A percentile compares a stretch with the other conserved stretches of the same genome.
These are phyloP conservation scores for Vaccinium vitisidaea DNA, from an alignment of 148 eudicot species.

Conservation along the genomic window DNA sequence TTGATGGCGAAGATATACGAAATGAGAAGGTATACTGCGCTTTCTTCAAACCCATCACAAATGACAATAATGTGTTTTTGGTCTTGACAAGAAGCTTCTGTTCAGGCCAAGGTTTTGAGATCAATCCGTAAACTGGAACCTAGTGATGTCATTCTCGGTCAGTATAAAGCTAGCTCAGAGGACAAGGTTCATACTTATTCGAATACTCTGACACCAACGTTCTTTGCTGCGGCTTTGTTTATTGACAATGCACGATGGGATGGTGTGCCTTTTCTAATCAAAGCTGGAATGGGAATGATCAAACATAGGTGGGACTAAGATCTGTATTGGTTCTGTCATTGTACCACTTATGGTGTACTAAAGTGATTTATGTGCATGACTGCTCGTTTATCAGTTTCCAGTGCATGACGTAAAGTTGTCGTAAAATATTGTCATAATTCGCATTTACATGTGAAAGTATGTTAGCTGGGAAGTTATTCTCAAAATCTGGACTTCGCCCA, in stretches of 20 bases:
- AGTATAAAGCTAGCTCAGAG: slow-evolving; percentile 28
- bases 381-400: slow-evolving; percentile 1
- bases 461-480: background rate
- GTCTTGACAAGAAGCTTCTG: background rate
- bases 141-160: slow-evolving; percentile 31
- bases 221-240: slow-evolving; percentile 35
- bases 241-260: slow-evolving; percentile 44
- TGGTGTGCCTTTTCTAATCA: slow-evolving; percentile 41
- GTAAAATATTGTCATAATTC: background rate
- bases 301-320: slow-evolving; percentile 25
- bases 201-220: slow-evolving; percentile 30
- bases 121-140: slow-evolving; percentile 32
- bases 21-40: slow-evolving; percentile 36
- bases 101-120: slow-evolving; percentile 46
- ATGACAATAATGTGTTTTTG: background rate
- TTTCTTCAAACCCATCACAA: background rate
- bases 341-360: background rate
- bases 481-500: background rate
- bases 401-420: background rate
- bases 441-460: background rate
- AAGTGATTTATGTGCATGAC: background rate
- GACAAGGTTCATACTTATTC: slow-evolving; percentile 27
- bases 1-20: slow-evolving; percentile 44
- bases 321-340: background rate
- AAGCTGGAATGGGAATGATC: slow-evolving; percentile 31